Percentiles rank a stretch among this genome's conserved stretches.
Evolutionary conservation across 805 yeast genomes (phyloP).

Genomic region (Diddensiella santjacobensis): DNA sequence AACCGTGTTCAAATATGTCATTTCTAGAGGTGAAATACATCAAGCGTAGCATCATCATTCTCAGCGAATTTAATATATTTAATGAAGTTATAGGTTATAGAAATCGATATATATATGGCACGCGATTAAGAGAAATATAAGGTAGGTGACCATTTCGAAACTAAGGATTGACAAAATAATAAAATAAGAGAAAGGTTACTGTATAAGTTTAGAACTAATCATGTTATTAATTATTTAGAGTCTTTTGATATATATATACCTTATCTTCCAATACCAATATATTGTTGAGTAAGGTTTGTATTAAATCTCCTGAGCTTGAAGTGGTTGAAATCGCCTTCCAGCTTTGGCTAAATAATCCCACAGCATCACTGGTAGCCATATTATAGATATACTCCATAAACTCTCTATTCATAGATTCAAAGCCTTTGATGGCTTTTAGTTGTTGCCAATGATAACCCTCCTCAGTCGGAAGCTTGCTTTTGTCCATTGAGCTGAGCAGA

Average conservation of each 20-base stretch:
- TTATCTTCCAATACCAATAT: conserved; percentile 28
- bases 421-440: conserved; percentile 39
- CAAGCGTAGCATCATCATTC: too few relatives aligned
- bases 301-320: conserved; percentile 5
- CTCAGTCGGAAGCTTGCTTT: conserved; percentile 10
- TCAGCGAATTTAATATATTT: too few relatives aligned
- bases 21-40: too few relatives aligned
- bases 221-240: not conserved
- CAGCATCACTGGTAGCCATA: conserved; percentile 12
- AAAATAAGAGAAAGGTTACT: too few relatives aligned
- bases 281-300: conserved; percentile 21
- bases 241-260: conserved; percentile 32
- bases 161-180: too few relatives aligned
- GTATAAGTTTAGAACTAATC: not conserved
- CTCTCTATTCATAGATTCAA: conserved; percentile 38
- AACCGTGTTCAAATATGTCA: too few relatives aligned
- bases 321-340: conserved; percentile 7
- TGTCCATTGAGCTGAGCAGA: conserved; percentile 42
- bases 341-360: not conserved
- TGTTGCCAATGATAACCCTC: conserved; percentile 40
- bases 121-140: too few relatives aligned
- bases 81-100: too few relatives aligned
- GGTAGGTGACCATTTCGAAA: too few relatives aligned
- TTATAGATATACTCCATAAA: conserved; percentile 18
- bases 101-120: too few relatives aligned